Conservation (phyloP, 2,329 filamentous ascomycete species). For the Ascochyta fabae region DNA sequence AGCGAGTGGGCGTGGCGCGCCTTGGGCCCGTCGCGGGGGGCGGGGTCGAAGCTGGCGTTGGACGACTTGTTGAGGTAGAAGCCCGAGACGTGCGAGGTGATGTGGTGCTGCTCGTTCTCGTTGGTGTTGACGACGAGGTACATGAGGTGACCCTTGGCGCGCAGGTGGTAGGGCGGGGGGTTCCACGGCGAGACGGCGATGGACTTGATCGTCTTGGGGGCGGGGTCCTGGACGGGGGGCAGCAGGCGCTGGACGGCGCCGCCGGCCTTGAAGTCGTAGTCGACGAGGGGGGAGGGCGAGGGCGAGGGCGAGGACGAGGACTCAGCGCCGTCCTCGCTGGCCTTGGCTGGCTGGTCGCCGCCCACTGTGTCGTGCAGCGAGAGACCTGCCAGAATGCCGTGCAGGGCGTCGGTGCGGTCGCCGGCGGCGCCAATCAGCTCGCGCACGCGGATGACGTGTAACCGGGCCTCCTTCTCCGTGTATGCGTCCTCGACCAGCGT, state of each 20-base stretch:
- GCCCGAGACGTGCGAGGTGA: slow-evolving; percentile 90
- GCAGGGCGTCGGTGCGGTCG: slow-evolving; percentile 83
- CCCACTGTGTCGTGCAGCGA: slow-evolving; percentile 86
- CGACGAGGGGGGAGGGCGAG: slow-evolving; percentile 54
- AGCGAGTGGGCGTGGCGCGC: slow-evolving; percentile 83
- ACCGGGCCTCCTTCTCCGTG: slow-evolving; percentile 95
- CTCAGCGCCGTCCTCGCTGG: slow-evolving; percentile 41
- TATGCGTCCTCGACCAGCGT: slow-evolving; percentile 91
- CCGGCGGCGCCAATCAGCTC: slow-evolving; percentile 93
- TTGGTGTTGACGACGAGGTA: slow-evolving; percentile 90
- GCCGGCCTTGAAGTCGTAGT: slow-evolving; percentile 78
- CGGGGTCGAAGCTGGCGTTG: slow-evolving; percentile 93
- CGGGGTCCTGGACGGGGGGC: slow-evolving; percentile 66
- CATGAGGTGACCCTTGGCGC: slow-evolving; percentile 89
- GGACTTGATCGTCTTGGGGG: slow-evolving; percentile 89
- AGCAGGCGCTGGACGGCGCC: slow-evolving; percentile 75
- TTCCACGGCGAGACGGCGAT: slow-evolving; percentile 94
- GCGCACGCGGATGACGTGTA: slow-evolving; percentile 88
- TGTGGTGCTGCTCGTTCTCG: slow-evolving; percentile 92
- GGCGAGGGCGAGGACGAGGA: slow-evolving; percentile 26
- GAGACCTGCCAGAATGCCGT: slow-evolving; percentile 82
- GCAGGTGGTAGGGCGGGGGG: slow-evolving; percentile 87
- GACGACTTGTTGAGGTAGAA: slow-evolving; percentile 98
- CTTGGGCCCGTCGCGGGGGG: slow-evolving; percentile 79
- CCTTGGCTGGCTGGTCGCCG: slow-evolving; percentile 43